Conservation (phyloP, 306 rosid genomes). For the Casuarina equisetifolia region DNA sequence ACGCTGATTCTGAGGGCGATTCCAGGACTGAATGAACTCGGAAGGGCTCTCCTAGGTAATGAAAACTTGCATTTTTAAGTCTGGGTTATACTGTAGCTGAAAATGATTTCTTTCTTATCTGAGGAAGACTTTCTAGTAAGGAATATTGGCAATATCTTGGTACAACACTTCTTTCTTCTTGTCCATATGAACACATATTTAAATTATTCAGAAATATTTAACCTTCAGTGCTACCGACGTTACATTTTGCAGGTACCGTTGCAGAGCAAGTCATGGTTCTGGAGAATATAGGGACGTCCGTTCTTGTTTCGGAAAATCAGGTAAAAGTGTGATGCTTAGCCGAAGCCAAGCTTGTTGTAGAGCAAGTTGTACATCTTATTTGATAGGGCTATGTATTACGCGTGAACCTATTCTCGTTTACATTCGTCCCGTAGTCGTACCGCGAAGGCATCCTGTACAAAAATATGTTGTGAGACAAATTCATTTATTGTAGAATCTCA, state of each 20-base stretch:
- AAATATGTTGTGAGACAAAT: not conserved
- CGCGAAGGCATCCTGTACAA: not conserved
- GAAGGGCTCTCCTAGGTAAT: slow-evolving; percentile 75
- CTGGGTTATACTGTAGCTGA: not conserved
- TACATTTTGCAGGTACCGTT: slow-evolving; percentile 63
- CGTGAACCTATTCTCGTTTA: not conserved
- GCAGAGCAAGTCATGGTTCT: slow-evolving; percentile 96
- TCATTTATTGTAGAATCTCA: too few species aligned
- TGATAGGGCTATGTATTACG: not conserved
- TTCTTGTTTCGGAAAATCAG: slow-evolving; percentile 92
- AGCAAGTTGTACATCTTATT: not conserved
- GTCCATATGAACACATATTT: not conserved
- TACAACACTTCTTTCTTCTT: not conserved
- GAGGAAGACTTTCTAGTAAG: not conserved
- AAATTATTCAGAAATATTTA: not conserved
- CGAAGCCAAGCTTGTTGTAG: not conserved
- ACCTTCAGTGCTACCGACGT: not conserved
- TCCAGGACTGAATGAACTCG: slow-evolving; percentile 82
- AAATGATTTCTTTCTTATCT: not conserved
- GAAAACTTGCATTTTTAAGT: not conserved
- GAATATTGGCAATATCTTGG: not conserved
- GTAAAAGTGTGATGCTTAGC: slow-evolving; percentile 29
- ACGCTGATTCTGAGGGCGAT: slow-evolving; percentile 87
- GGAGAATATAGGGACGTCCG: slow-evolving; percentile 95
- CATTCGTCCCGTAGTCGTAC: not conserved